Conservation (phyloP, 75 land plant species). For the Pinus albicaulis region DNA sequence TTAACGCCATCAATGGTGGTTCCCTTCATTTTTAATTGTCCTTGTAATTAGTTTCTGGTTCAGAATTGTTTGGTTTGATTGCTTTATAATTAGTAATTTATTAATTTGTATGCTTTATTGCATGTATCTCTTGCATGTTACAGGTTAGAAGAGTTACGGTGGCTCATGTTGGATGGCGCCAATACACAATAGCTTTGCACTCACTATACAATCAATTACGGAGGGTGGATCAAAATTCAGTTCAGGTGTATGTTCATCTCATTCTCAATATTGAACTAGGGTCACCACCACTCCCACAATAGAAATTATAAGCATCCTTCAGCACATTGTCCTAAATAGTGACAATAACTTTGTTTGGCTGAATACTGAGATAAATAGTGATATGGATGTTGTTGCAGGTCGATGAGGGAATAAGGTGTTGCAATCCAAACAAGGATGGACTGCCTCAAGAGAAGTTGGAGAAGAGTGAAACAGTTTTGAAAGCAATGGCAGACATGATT, state of each 20-base stretch:
- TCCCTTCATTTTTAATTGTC: neutral
- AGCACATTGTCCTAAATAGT: no score
- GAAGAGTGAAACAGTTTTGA: neutral
- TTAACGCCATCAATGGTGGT: conserved; percentile 8
- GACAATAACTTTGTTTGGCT: neutral
- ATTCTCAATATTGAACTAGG: neutral
- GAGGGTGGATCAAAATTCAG: neutral
- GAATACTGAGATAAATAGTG: neutral
- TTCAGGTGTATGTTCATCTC: neutral
- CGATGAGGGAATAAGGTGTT: neutral
- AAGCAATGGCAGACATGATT: neutral
- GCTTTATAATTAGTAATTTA: neutral
- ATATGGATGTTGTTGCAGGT: neutral
- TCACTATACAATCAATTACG: conserved; percentile 1
- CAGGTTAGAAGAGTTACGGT: conserved; percentile 10
- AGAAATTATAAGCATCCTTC: no score
- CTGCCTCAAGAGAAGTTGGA: neutral
- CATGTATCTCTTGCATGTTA: neutral
- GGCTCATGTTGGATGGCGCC: conserved; percentile 5
- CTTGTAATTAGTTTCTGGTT: neutral
- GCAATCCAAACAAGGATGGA: neutral
- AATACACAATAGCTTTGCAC: conserved; percentile 9
- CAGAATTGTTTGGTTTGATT: neutral
- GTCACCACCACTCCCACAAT: neutral
- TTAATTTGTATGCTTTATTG: neutral